Conservation (phyloP, 768 basidiomycete genomes). For the Calocera viscosa region DNA sequence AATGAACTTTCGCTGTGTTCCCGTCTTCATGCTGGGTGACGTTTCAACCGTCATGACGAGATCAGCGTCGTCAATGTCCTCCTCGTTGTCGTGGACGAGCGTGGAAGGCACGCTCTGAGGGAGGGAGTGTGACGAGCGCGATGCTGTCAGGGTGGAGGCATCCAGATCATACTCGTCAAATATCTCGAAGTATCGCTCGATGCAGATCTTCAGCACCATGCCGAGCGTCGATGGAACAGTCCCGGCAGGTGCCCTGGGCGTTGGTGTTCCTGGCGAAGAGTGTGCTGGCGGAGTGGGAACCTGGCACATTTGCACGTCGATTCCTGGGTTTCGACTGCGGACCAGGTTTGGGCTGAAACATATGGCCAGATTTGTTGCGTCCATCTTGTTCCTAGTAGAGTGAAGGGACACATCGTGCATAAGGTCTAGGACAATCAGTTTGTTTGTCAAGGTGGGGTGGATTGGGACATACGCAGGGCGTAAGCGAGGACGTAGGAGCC, state of each 20-base stretch:
- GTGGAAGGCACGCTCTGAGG: background rate
- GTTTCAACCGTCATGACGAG: conserved; percentile 1
- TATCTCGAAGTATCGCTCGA: conserved; percentile 70
- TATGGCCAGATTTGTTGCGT: conserved; percentile 67
- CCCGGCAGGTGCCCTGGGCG: conserved; percentile 19
- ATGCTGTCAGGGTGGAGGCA: background rate
- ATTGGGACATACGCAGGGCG: conserved; percentile 42
- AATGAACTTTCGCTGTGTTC: background rate
- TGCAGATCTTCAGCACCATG: conserved; percentile 59
- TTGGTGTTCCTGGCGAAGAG: conserved; percentile 13
- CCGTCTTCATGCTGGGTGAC: conserved; percentile 1
- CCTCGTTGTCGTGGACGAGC: background rate
- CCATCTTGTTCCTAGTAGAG: conserved; percentile 60
- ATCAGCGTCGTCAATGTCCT: background rate
- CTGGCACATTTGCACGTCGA: conserved; percentile 62
- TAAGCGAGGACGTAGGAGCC: conserved; percentile 50
- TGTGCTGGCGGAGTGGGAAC: conserved; percentile 26
- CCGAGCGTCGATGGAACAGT: conserved; percentile 53
- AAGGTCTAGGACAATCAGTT: conserved; percentile 40
- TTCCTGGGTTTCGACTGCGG: conserved; percentile 50
- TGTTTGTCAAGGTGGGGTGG: conserved; percentile 4
- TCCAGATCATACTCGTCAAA: conserved; percentile 47
- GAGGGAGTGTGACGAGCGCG: background rate
- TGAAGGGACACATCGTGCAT: conserved; percentile 66
- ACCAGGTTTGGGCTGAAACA: conserved; percentile 72